Conservation (phyloP, 495 filamentous ascomycete species). For the Cercophora scortea region DNA sequence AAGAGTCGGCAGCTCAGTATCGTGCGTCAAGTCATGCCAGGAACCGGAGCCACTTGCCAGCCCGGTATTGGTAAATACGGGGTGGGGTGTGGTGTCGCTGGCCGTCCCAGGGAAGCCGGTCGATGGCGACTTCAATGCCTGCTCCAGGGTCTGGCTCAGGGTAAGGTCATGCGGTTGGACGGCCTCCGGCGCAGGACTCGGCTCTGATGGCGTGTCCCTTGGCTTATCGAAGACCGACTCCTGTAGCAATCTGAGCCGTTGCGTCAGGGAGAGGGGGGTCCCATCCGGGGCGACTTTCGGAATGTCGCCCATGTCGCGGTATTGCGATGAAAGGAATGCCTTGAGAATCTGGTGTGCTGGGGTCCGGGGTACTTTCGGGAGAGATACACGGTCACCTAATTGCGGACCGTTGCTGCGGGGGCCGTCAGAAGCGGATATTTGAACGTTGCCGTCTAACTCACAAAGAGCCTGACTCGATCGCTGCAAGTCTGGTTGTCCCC, state of each 20-base stretch:
- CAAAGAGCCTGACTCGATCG: not conserved
- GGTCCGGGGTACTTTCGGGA: too few species aligned
- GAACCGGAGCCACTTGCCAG: not conserved
- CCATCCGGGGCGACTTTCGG: too few species aligned
- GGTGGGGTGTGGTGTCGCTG: not conserved
- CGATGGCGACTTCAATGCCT: slow-evolving; percentile 5
- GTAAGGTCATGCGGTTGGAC: not conserved
- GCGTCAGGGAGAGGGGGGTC: too few species aligned
- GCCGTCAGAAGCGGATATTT: too few species aligned
- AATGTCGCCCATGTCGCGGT: too few species aligned
- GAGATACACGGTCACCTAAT: too few species aligned
- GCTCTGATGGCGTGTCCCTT: not conserved
- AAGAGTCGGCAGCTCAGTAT: not conserved
- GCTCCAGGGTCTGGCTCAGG: not conserved
- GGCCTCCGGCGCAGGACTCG: not conserved
- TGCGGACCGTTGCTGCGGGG: too few species aligned
- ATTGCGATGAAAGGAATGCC: too few species aligned
- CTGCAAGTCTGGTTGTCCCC: not conserved
- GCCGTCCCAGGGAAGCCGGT: slow-evolving; percentile 1
- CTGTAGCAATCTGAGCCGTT: slow-evolving; percentile 11
- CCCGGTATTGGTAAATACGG: not conserved
- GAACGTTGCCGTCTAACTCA: not conserved
- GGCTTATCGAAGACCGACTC: slow-evolving; percentile 2
- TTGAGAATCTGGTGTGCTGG: too few species aligned
- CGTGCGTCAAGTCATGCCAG: slow-evolving; percentile 1